Evolutionary conservation across 352 stramenopile genomes (phyloP), one percentile per base, ranked within the genome.

Genomic region (Phytophthora agathidicida): DNA sequence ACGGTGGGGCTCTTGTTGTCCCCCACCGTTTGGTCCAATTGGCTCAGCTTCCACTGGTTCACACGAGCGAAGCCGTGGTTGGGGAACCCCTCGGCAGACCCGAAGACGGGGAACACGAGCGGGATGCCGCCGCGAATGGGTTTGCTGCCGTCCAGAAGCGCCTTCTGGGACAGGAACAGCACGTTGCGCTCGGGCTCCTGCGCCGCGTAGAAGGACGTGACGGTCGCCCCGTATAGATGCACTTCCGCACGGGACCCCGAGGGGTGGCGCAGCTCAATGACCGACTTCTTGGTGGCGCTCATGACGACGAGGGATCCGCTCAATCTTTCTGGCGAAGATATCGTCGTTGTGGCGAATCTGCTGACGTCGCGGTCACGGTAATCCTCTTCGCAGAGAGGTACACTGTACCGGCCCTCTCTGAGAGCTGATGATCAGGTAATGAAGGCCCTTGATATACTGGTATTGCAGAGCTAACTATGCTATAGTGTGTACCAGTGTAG

Each of bases 41-140:
- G 60, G 31, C 42, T 64, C 26, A 92, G 68, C 50, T 69, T 74
- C 86, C 86, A 94, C 36, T 89, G 46, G 24, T 67, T 83, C 5
- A 74, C 89, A 31, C 96, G 89, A 28, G 94, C 87, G 69, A 99
- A 98, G 24, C 96, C 96, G 78, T 99, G 96, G 65, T 97, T 96
- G 1, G 90, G 89, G 60, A 97, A 96, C 7, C 78, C 83, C n/a
- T 75, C 53, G 6, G 81, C 84, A 31, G 71, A 75, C 49, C 95
- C 96, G 69, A 99, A 99, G 44, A 98, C 89, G 27, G 96, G 96
- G 77, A 99, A 99, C 32, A 98, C 95, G 17, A 99, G 68, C 27
- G 96, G 96, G 41, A 99, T 98, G 27, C 96, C 96, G 50, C 96
- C 96, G 31, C 96, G 90, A 60, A 98, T 98, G 27, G 96, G 84